phyloP scores from a whole-genome alignment of 2,329 filamentous ascomycete species.

The Fusarium concolor region DNA sequence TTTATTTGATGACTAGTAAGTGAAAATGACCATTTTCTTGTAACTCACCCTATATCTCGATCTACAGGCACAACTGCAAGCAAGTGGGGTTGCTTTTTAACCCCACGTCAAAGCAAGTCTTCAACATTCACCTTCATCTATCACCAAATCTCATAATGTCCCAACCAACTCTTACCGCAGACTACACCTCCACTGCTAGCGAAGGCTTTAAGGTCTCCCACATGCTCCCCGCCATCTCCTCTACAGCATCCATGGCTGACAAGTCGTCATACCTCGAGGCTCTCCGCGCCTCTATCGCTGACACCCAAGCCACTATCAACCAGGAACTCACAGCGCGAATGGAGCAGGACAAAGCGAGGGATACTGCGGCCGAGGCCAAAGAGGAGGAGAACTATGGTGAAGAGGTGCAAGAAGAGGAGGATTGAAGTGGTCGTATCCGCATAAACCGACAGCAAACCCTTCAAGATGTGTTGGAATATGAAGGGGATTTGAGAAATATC shows the following conservation, averaged over 20 bases:
- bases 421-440: slow-evolving; percentile 34
- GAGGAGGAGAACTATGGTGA: slow-evolving; percentile 88
- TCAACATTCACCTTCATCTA: not conserved
- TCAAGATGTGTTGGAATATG: slow-evolving; percentile 33
- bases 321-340: slow-evolving; percentile 77
- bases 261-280: slow-evolving; percentile 70
- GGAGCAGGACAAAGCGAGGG: slow-evolving; percentile 74
- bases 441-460: not conserved
- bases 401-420: slow-evolving; percentile 77
- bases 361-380: slow-evolving; percentile 64
- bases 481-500: slow-evolving; percentile 41
- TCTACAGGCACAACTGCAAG: not conserved
- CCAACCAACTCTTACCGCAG: slow-evolving; percentile 51
- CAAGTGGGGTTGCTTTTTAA: slow-evolving; percentile 33
- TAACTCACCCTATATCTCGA: slow-evolving; percentile 6
- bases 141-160: slow-evolving; percentile 22
- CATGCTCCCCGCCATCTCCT: slow-evolving; percentile 51
- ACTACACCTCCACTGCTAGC: slow-evolving; percentile 66
- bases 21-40: not conserved
- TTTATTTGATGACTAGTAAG: not conserved
- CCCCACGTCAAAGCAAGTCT: slow-evolving; percentile 35
- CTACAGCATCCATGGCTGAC: slow-evolving; percentile 54
- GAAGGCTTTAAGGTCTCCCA: slow-evolving; percentile 59
- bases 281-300: slow-evolving; percentile 67
- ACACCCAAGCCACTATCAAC: slow-evolving; percentile 76